phyloP scores from a whole-genome alignment of 2,329 filamentous ascomycete genomes.

The Alternaria alternata region DNA sequence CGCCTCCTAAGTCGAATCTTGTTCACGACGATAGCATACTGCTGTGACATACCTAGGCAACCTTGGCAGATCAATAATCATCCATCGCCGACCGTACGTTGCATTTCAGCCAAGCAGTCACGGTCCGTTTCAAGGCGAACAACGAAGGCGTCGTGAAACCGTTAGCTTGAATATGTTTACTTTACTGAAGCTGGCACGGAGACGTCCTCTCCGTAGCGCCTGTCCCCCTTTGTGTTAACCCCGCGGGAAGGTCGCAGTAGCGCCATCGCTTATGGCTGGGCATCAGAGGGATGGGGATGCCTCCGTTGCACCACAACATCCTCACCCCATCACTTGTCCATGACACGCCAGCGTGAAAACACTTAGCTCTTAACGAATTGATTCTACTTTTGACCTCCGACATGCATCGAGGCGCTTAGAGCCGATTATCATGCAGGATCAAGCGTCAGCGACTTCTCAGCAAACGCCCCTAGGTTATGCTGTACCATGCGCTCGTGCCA shows the following conservation, averaged over 20 bases:
- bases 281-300: not conserved
- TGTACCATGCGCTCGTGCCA: constrained; percentile 2
- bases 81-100: not conserved
- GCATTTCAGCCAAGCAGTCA: not conserved
- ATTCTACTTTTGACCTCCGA: not conserved
- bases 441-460: not conserved
- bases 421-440: constrained; percentile 2
- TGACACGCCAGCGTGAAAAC: not conserved
- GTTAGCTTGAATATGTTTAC: constrained; percentile 1
- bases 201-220: constrained; percentile 1
- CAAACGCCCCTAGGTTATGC: constrained; percentile 7
- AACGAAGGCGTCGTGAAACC: not conserved
- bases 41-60: too few relatives aligned
- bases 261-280: constrained; percentile 6
- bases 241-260: constrained; percentile 9
- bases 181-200: constrained; percentile 4
- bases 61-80: not conserved
- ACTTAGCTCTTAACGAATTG: not conserved
- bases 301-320: constrained; percentile 4
- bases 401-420: not conserved
- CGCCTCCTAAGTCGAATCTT: too few relatives aligned
- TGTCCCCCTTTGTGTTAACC: not conserved
- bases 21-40: too few relatives aligned
- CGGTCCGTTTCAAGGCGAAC: not conserved
- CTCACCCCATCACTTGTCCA: not conserved